phyloP scores from a whole-genome alignment of 495 filamentous ascomycete genomes.

The Talaromyces trachyspermus region DNA sequence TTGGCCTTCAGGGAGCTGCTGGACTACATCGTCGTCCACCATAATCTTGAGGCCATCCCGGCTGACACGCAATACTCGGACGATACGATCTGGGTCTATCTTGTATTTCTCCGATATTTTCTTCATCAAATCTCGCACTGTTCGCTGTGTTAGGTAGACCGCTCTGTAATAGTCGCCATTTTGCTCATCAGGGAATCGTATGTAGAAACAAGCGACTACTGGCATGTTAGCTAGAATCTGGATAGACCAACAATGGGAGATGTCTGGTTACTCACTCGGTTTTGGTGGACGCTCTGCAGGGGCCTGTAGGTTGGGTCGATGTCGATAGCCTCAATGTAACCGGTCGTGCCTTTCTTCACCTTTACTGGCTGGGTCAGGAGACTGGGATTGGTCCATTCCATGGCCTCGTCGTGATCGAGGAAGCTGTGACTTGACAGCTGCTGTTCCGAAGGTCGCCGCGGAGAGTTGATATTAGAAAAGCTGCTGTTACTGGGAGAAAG shows the following conservation, averaged over 20 bases:
- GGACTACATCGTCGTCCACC: conserved; percentile 84
- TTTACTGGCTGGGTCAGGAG: conserved; percentile 32
- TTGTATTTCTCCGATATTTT: conserved; percentile 70
- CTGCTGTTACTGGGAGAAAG: conserved; percentile 58
- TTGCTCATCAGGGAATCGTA: conserved; percentile 50
- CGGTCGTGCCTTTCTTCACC: conserved; percentile 44
- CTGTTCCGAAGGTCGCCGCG: conserved; percentile 13
- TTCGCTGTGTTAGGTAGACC: conserved; percentile 75
- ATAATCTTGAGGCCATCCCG: conserved; percentile 70
- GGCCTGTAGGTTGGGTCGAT: conserved; percentile 82
- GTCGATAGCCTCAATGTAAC: conserved; percentile 87
- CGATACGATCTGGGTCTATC: conserved; percentile 62
- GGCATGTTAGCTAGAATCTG: conserved; percentile 10
- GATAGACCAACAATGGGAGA: conserved; percentile 1
- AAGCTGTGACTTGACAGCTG: background rate
- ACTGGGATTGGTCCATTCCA: conserved; percentile 13
- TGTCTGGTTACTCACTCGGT: conserved; percentile 44
- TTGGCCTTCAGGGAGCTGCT: conserved; percentile 81
- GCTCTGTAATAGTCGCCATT: conserved; percentile 71
- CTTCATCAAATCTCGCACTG: conserved; percentile 58
- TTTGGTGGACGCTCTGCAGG: conserved; percentile 65
- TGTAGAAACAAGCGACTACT: conserved; percentile 80
- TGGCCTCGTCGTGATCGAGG: conserved; percentile 18
- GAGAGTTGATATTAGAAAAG: conserved; percentile 41
- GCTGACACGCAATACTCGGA: conserved; percentile 63